Base-by-base conservation (phyloP, 345 rosid genomes). In the Gossypioides kirkii region DNA sequence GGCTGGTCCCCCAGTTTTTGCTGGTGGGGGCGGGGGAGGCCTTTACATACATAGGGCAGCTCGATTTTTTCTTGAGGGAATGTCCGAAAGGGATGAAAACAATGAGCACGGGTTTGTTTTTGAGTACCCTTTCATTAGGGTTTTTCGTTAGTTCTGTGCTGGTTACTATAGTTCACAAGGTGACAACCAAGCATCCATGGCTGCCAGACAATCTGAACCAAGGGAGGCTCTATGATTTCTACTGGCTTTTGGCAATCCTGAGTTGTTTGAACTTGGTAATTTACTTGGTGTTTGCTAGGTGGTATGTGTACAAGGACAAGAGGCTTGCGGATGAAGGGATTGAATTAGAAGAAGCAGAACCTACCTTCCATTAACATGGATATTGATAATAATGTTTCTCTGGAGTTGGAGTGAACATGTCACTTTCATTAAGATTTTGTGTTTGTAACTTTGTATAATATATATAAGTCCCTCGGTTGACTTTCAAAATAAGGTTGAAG, bases 81-180 rank as follows among this genome's bases (percentile, higher is more conserved):
- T 95, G 99, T 54, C 99, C 99, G 1, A 92, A 95, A 72, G 99
- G 99, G 18, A 95, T 95, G 99, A 95, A 95, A 82, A 93, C 96
- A 0, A 95, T 95, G 91, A 92, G 98, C 80, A 92, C 98, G 0
- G 99, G 99, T 32, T 67, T 94, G 72, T 86, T 95, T 76, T 71
- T 95, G 67, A 95, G 97, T 74, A 92, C 98, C 43, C 90, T 95
- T 22, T 88, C 99, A 0, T 64, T 95, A 47, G 99, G 99, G 65
- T 92, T 90, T 79, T 94, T 94, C 77, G 14, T 90, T 22, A 95
- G 99, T 79, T 87, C 98, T 7, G 72, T 83, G 23, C 68, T 95
- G 78, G 98, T 95, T 46, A 82, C 84, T 3, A 60, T 92, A 23
- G 97, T 95, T 67, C 92, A 95, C 61, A 85, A 84, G 77, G 76